These are phyloP conservation scores for Fusarium annulatum DNA, from an alignment of 2,329 filamentous ascomycete genomes.

Conservation along the genomic window DNA sequence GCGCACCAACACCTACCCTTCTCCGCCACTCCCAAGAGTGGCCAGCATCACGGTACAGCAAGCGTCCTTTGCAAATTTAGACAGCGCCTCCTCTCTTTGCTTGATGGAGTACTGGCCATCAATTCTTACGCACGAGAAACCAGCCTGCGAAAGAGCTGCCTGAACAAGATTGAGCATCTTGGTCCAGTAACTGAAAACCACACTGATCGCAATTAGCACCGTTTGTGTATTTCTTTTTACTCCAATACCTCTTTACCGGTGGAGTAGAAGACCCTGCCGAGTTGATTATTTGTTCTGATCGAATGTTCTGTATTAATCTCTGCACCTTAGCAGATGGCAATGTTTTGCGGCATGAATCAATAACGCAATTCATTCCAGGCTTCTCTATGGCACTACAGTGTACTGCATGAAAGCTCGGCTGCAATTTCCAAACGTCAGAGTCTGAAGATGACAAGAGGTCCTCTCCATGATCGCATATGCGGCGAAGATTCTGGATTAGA, in stretches of 20 bases:
- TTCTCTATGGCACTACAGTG: neutral
- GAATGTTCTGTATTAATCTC: neutral
- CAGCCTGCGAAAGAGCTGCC: slow-evolving; percentile 1
- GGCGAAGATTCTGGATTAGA: neutral
- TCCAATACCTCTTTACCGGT: neutral
- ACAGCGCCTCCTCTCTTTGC: slow-evolving; percentile 13
- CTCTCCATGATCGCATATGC: slow-evolving; percentile 18
- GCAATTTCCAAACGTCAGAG: neutral
- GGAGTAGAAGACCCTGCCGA: rapidly evolving
- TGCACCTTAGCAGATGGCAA: neutral
- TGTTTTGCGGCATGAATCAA: rapidly evolving
- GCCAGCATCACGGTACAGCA: slow-evolving; percentile 46
- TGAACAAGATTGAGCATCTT: slow-evolving; percentile 46
- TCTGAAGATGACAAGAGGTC: neutral
- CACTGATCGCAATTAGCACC: rapidly evolving
- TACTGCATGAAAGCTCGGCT: no score
- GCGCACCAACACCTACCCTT: slow-evolving; percentile 39
- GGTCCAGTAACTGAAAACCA: slow-evolving; percentile 16
- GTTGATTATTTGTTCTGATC: neutral
- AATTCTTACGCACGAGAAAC: slow-evolving; percentile 38
- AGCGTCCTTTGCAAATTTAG: slow-evolving; percentile 23
- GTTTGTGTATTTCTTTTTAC: rapidly evolving
- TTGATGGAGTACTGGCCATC: slow-evolving; percentile 40
- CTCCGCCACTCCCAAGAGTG: slow-evolving; percentile 47
- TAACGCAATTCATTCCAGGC: rapidly evolving